These are phyloP conservation scores for Corylus americana DNA, from an alignment of 306 rosid species.

Conservation along the genomic window DNA sequence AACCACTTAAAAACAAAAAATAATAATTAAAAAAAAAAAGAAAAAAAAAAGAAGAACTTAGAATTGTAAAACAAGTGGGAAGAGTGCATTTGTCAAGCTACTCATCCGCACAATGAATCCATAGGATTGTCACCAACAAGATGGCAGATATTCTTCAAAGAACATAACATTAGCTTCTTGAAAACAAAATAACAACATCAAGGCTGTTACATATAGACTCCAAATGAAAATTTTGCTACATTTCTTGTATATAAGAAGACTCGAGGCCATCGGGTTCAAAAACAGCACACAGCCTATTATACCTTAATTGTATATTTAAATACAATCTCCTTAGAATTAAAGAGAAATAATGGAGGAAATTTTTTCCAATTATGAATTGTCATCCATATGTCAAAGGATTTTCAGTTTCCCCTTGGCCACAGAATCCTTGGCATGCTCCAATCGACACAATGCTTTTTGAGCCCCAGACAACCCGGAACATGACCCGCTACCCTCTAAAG, in stretches of 20 bases:
- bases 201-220: background rate
- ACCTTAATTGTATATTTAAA: background rate
- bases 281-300: background rate
- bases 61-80: too few species aligned
- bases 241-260: background rate
- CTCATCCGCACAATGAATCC: too few species aligned
- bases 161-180: background rate
- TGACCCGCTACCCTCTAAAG: slow-evolving; percentile 54
- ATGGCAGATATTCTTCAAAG: background rate
- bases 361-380: background rate
- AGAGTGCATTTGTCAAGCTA: too few species aligned
- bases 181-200: background rate
- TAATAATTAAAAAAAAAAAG: too few species aligned
- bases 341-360: slow-evolving; percentile 11
- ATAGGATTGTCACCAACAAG: too few species aligned
- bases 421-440: slow-evolving; percentile 69
- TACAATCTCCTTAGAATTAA: background rate
- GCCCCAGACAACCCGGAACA: slow-evolving; percentile 66
- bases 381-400: slow-evolving; percentile 48
- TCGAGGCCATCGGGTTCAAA: background rate
- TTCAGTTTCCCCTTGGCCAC: slow-evolving; percentile 74
- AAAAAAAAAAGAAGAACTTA: too few species aligned
- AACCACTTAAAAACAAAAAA: too few species aligned
- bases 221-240: background rate
- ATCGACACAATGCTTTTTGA: slow-evolving; percentile 59